These are phyloP conservation scores for Arthroderma uncinatum DNA, from an alignment of 2,329 filamentous ascomycete species.

Conservation along the genomic window DNA sequence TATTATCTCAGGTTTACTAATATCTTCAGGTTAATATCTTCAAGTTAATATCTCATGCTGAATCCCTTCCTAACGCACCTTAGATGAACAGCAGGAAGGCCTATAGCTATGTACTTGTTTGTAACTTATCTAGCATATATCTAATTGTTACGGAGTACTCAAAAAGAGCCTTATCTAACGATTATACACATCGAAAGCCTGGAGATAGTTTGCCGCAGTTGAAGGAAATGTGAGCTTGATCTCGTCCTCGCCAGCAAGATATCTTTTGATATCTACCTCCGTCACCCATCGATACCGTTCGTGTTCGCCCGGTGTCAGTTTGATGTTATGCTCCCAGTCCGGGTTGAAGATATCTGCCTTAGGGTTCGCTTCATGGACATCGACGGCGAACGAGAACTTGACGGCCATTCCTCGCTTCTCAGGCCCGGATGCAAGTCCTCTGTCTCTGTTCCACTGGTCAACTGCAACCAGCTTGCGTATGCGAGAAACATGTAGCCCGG, in stretches of 20 bases:
- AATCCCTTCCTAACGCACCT: no score
- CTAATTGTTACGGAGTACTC: no score
- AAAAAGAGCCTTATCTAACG: not conserved
- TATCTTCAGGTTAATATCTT: no score
- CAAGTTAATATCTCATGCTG: no score
- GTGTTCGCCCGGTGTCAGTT: constrained; percentile 2
- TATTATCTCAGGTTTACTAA: no score
- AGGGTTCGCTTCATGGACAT: constrained; percentile 2
- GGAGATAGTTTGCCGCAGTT: not conserved
- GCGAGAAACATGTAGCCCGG: constrained; percentile 4
- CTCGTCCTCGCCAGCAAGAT: not conserved
- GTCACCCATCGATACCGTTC: constrained; percentile 5
- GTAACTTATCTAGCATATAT: no score
- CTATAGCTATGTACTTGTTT: not conserved
- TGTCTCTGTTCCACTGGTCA: not conserved
- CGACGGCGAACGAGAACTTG: constrained; percentile 1
- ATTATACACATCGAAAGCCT: not conserved
- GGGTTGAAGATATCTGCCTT: not conserved
- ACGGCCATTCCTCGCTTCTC: not conserved
- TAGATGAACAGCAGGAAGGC: no score
- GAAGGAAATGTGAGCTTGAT: not conserved
- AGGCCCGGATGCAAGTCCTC: not conserved
- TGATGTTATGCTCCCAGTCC: not conserved
- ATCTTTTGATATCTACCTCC: not conserved
- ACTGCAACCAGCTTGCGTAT: not conserved